Evolutionary conservation across 1,284 basidiomycete genomes (phyloP), one percentile per base, ranked within the genome.

Genomic region (Boletus mariae): DNA sequence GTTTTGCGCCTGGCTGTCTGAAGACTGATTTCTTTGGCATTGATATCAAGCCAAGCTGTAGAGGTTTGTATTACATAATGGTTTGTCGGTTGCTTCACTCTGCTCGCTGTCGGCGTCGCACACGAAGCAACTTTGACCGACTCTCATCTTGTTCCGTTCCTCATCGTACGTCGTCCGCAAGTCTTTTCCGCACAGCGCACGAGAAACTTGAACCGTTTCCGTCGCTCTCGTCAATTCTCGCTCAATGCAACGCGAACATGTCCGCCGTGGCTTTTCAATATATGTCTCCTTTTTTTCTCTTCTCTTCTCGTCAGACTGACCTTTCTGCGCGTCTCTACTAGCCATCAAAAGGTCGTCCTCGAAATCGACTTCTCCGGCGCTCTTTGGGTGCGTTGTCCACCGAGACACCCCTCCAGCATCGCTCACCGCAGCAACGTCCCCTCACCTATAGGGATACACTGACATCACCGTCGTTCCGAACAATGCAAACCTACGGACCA

Each of bases 341-440:
- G 87, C 75, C 90, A 95, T 74, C 93, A 95, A 79, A 92, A 92
- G 68, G 91, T 94, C 49, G 90, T 91, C 56, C 75, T 95, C 59
- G 92, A 95, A 73, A 84, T 95, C 58, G 87, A 92, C 75, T 92
- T 95, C 72, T 78, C 83, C 25, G 91, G 90, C 15, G 76, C 75
- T 64, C 77, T 92, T 60, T 90, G 87, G 83, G 90, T 90, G 73
- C 59, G 65, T 59, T 9, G 32, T 45, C 17, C 56, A 2, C 32
- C 41, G 31, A 0, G 35, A 28, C 45, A 38, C 45, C 49, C 34
- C 57, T 56, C 47, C 45, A 54, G 48, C 58, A 44, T 53, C 56
- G 32, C 61, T 62, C 57, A 63, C 56, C 53, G 42, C 51, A 50
- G 56, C 54, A 55, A 58, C 59, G 26, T 26, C 43, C 43, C 35